Base-by-base conservation (phyloP, 192 early-diverging fungal genomes). In the Coemansia asiatica region DNA sequence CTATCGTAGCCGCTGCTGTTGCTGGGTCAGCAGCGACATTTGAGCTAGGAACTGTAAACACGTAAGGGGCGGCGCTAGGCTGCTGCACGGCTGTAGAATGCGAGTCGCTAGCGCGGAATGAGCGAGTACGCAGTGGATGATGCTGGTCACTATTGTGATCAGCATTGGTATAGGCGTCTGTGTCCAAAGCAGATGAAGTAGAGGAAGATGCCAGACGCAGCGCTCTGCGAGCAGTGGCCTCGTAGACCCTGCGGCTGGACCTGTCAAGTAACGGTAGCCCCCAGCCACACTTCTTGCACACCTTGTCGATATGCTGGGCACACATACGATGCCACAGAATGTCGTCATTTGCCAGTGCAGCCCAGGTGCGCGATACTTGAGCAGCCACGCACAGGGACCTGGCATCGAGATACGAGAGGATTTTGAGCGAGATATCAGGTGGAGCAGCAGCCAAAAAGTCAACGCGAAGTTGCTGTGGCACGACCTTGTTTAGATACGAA, bases 291-390 rank as follows among this genome's bases (percentile, higher is more conserved):
- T 90, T 96, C 67, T 84, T 84, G 69, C 97, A 99, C 63, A 93
- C 92, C 60, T 91, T 91, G 75, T 95, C 94, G 58, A 97, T 99
- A 69, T 99, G 97, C 79, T 98, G 95, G 36, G 90, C 90, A 66
- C 97, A 99, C 93, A 99, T 96, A 31, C 90, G 81, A 68, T 97
- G 92, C 97, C 97, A 99, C 16, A 99, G 83, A 7, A 89, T 79
- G 68, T 99, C 94, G 66, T 95, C 94, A 65, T 97, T 93, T 6
- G 95, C 92, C 13, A 96, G 63, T 18, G 58, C 59, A n/a, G 85
- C 87, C 97, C 97, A 99, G 4, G 74, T 61, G 13, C 84, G 87
- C 57, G 86, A 90, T 0, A 95, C 93, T 75, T 97, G 94, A 12
- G 95, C 91, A 23, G 92, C 93, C 62, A 88, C 90, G 66, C 95